These are phyloP conservation scores for Phaeotremella fagi DNA, from an alignment of 768 basidiomycete species.

Conservation along the genomic window DNA sequence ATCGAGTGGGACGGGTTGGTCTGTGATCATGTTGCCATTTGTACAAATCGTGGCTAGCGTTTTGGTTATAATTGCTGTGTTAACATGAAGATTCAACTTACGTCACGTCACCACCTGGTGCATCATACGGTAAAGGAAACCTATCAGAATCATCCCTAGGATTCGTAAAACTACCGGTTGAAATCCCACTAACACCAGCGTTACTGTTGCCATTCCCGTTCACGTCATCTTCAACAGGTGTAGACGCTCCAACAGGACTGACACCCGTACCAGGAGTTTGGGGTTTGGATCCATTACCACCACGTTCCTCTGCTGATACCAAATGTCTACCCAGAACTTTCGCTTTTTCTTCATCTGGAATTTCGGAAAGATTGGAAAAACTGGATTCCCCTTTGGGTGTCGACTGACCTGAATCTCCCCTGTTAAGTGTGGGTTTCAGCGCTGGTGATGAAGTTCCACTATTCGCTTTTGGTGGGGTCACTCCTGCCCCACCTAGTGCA, in stretches of 20 bases:
- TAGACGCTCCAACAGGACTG: slow-evolving; percentile 19
- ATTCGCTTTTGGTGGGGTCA: neutral
- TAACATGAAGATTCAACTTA: slow-evolving; percentile 51
- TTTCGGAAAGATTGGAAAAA: slow-evolving; percentile 35
- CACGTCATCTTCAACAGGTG: neutral
- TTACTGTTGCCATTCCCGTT: slow-evolving; percentile 7
- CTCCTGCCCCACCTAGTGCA: slow-evolving; percentile 8
- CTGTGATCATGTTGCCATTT: slow-evolving; percentile 59
- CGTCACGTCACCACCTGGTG: slow-evolving; percentile 87
- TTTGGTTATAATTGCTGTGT: too few species aligned
- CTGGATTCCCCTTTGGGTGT: slow-evolving; percentile 24
- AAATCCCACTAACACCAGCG: slow-evolving; percentile 6
- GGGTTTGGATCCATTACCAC: slow-evolving; percentile 40
- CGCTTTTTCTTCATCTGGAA: slow-evolving; percentile 78
- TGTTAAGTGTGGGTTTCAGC: neutral
- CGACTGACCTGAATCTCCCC: slow-evolving; percentile 9
- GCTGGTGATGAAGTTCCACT: neutral
- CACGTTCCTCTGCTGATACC: slow-evolving; percentile 67
- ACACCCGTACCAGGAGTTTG: slow-evolving; percentile 31
- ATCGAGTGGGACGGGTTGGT: slow-evolving; percentile 47
- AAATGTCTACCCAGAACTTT: slow-evolving; percentile 74
- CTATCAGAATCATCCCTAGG: slow-evolving; percentile 58
- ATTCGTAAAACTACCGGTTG: slow-evolving; percentile 11
- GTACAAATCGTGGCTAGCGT: slow-evolving; percentile 79
- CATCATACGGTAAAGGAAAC: slow-evolving; percentile 84